phyloP scores from a whole-genome alignment of 2,329 filamentous ascomycete species.

The Epichloe elymi region DNA sequence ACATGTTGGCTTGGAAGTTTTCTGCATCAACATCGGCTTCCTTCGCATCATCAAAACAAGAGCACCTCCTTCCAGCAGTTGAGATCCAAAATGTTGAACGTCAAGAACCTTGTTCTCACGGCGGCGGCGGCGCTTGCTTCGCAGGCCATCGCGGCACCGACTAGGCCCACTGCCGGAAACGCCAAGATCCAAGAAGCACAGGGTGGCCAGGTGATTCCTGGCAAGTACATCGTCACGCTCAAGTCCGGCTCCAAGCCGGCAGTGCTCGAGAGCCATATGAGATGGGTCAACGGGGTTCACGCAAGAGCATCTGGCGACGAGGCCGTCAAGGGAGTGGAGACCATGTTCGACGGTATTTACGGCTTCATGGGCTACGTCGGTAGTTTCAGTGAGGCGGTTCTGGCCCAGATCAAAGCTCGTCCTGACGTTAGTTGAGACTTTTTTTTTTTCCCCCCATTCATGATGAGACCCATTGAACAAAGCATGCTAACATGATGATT shows the following conservation, averaged over 20 bases:
- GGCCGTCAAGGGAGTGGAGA: slow-evolving; percentile 23
- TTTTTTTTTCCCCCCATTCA: too few relatives aligned
- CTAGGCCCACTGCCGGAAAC: slow-evolving; percentile 6
- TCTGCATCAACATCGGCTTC: background rate
- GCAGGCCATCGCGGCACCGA: slow-evolving; percentile 10
- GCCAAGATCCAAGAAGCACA: background rate
- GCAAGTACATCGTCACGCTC: slow-evolving; percentile 49
- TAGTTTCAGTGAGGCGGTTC: slow-evolving; percentile 26
- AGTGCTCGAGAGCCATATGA: slow-evolving; percentile 33
- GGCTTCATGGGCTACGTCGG: slow-evolving; percentile 30
- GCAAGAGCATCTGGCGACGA: slow-evolving; percentile 39
- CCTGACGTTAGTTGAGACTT: slow-evolving; percentile 23
- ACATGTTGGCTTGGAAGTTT: background rate
- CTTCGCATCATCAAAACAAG: slow-evolving; percentile 1
- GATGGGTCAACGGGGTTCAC: slow-evolving; percentile 36
- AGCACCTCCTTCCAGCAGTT: background rate
- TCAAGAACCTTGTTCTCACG: slow-evolving; percentile 14
- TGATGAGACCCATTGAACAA: too few relatives aligned
- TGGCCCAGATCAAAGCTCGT: slow-evolving; percentile 27
- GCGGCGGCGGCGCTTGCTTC: slow-evolving; percentile 13
- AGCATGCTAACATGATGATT: background rate
- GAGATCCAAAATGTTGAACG: slow-evolving; percentile 15
- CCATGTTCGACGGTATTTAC: slow-evolving; percentile 16
- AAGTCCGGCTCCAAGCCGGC: slow-evolving; percentile 33
- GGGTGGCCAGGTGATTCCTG: slow-evolving; percentile 17